Evolutionary conservation across 257 asterid genomes (phyloP).

Genomic region (Solanum corneliomulleri): DNA sequence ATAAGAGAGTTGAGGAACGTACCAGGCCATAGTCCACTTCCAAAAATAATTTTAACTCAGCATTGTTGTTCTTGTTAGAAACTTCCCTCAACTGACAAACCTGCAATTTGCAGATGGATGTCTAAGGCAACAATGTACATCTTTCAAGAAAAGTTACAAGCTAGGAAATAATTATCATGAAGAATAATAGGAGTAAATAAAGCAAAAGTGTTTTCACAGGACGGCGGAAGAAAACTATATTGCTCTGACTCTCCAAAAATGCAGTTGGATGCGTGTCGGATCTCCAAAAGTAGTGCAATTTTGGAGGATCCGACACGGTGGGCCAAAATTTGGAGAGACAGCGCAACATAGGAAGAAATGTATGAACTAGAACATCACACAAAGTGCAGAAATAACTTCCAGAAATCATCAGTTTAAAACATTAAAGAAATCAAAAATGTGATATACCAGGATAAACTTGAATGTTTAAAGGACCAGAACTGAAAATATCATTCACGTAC

Average conservation of each 20-base stretch:
- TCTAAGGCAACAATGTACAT: neutral
- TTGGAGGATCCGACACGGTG: neutral
- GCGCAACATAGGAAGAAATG: neutral
- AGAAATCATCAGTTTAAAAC: neutral
- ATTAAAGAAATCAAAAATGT: neutral
- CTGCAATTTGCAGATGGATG: constrained; percentile 27
- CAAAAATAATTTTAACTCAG: constrained; percentile 79
- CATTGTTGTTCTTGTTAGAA: constrained; percentile 65
- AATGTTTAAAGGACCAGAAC: neutral
- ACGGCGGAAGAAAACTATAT: neutral
- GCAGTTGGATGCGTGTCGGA: neutral
- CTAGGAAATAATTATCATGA: neutral
- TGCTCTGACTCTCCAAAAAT: neutral
- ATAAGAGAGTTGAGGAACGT: constrained; percentile 4
- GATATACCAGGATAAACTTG: neutral
- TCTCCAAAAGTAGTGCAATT: neutral
- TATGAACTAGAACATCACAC: neutral
- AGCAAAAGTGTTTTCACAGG: neutral
- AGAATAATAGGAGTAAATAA: neutral
- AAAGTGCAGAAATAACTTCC: neutral
- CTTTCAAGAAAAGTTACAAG: neutral
- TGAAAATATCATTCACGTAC: neutral
- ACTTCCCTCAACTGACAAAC: constrained; percentile 88
- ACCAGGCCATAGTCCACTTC: constrained; percentile 78
- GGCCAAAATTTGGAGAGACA: neutral